Evolutionary conservation across 1,284 basidiomycete genomes (phyloP), one percentile per base, ranked within the genome.

Genomic region (Schizophyllum amplum): DNA sequence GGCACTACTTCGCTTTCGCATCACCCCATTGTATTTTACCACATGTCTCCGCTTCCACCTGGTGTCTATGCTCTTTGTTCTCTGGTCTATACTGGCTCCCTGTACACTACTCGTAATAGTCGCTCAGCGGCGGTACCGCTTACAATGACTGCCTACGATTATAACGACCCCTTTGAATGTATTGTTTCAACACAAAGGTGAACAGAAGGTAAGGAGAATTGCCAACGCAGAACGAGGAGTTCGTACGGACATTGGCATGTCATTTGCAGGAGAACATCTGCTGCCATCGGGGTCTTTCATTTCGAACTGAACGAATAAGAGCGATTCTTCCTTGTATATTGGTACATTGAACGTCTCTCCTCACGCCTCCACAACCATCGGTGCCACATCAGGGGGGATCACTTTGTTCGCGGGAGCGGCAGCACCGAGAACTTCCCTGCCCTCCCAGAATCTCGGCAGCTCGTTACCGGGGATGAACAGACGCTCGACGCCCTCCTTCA

Each of bases 401-500:
- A 56, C 62, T 59, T 72, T 76, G 65, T 71, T 75, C 51, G 63
- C 52, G 9, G 72, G 67, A 51, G 66, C 66, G 13, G 78, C 33
- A 9, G 33, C 33, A 9, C 48, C 75, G 1, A 90, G 68, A 6
- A 91, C 82, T 60, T 91, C 88, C 55, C 77, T 81, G 51, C 90
- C 90, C 68, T 90, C 84, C 90, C 90, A 92, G 76, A 92, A 92
- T 66, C 77, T 83, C 24, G 93, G 93, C 52, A 96, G 79, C 66
- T 93, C 79, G 69, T 96, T 83, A 1, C 97, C 97, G n/a, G 97
- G 94, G 9, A 99, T 81, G 70, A 99, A 99, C 64, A 94, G 71
- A 59, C 97, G 78, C 75, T 98, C 92, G 15, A 97, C 94, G 24
- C 86, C 86, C 55, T 87, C 90, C 70, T 97, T 86, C 15, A 91